Percentiles rank a stretch among this genome's conserved stretches.
Evolutionary conservation across 2,329 filamentous ascomycete genomes (phyloP).

Genomic region (Penicillium polonicum): DNA sequence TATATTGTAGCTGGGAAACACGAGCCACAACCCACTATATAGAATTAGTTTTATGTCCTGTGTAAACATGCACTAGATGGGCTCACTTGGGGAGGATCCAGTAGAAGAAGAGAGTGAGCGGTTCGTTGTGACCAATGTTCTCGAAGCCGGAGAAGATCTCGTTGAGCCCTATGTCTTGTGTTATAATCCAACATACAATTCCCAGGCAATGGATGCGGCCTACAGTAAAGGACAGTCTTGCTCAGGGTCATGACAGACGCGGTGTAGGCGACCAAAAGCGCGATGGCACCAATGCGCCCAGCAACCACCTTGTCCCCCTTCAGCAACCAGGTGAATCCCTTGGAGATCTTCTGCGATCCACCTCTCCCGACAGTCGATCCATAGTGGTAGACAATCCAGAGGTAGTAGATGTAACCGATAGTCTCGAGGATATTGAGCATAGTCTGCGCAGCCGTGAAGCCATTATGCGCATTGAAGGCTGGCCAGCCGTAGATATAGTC

Average conservation of each 20-base stretch:
- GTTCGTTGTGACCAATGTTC: constrained; percentile 62
- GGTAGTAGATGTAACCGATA: constrained; percentile 62
- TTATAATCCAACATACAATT: background rate
- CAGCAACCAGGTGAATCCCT: constrained; percentile 45
- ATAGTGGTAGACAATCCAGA: constrained; percentile 52
- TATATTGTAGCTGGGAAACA: constrained; percentile 62
- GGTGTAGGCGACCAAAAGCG: constrained; percentile 59
- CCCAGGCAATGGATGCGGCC: constrained; percentile 12
- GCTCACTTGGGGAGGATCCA: constrained; percentile 69
- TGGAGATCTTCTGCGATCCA: constrained; percentile 29
- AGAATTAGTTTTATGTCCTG: constrained; percentile 16
- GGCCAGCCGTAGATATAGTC: constrained; percentile 81
- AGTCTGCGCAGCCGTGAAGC: constrained; percentile 76
- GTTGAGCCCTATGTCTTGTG: constrained; percentile 49
- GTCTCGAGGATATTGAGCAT: constrained; percentile 68
- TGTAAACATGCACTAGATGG: background rate
- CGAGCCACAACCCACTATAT: constrained; percentile 61
- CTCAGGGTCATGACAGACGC: constrained; percentile 63
- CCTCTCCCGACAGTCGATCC: constrained; percentile 36
- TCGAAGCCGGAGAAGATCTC: constrained; percentile 61
- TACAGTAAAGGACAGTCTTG: constrained; percentile 68
- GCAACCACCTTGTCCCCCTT: constrained; percentile 52
- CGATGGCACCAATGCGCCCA: constrained; percentile 54
- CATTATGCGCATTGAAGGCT: constrained; percentile 64
- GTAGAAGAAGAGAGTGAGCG: constrained; percentile 53